Evolutionary conservation across 2,329 filamentous ascomycete genomes (phyloP).

Genomic region (Trichophaea hybrida): DNA sequence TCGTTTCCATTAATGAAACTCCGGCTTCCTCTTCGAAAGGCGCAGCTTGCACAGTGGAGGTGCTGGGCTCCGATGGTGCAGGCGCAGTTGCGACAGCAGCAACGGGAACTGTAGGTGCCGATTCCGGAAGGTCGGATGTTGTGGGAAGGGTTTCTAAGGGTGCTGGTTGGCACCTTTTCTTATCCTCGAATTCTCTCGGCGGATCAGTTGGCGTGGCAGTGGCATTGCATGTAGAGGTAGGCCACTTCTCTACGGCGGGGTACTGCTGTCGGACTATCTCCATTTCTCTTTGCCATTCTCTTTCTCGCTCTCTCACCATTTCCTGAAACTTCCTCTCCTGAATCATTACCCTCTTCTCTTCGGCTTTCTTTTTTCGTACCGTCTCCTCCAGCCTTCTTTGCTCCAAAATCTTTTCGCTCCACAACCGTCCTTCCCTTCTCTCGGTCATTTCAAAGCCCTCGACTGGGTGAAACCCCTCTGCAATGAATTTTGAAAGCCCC

Average conservation of each 20-base stretch:
- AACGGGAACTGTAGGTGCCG: too few relatives aligned
- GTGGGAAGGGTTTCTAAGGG: neutral
- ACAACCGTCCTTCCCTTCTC: conserved; percentile 9
- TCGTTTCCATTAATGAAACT: neutral
- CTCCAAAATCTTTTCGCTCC: conserved; percentile 13
- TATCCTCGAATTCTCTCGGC: too few relatives aligned
- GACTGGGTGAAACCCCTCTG: conserved; percentile 24
- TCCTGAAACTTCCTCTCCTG: conserved; percentile 10
- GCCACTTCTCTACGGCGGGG: neutral
- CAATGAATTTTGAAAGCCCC: conserved; percentile 25
- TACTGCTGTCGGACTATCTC: neutral
- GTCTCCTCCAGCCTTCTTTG: conserved; percentile 10
- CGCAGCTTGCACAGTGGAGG: neutral
- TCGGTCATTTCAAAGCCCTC: conserved; percentile 17
- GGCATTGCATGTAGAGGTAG: neutral
- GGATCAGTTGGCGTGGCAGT: neutral
- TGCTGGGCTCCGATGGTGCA: neutral
- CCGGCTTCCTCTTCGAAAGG: neutral
- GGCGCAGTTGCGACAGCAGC: neutral
- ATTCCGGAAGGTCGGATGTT: neutral
- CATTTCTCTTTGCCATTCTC: neutral
- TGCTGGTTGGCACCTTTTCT: neutral
- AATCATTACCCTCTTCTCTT: conserved; percentile 10
- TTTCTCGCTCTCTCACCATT: conserved; percentile 5
- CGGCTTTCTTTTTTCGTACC: conserved; percentile 15